These are phyloP conservation scores for Fraxinus dipetala DNA, from an alignment of 305 asterid species.

Conservation along the genomic window DNA sequence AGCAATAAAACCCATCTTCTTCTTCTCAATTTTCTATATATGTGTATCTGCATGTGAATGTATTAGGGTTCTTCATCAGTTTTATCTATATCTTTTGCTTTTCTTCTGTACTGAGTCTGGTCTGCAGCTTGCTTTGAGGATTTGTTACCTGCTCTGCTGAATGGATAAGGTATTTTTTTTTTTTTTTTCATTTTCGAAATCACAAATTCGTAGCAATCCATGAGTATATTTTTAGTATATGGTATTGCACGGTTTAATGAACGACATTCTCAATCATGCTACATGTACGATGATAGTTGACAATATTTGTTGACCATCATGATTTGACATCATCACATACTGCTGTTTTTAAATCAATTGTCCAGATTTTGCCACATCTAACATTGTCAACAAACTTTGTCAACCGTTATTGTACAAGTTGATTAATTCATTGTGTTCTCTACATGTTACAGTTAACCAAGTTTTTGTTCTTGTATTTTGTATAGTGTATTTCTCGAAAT, in stretches of 20 bases:
- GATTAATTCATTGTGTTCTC: neutral
- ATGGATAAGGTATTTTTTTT: neutral
- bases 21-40: neutral
- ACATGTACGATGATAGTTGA: no score
- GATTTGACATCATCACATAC: no score
- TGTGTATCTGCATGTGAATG: neutral
- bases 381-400: no score
- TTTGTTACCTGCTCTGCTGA: neutral
- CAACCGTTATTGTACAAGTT: no score
- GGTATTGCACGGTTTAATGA: neutral
- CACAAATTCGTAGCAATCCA: neutral
- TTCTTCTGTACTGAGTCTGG: neutral
- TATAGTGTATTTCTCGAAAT: neutral
- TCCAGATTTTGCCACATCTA: no score
- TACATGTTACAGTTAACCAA: neutral
- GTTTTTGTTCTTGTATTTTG: neutral
- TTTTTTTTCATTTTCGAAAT: neutral
- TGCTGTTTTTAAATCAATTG: no score
- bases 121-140: neutral
- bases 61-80: neutral
- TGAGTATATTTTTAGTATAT: neutral
- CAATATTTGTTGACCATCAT: no score
- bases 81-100: neutral
- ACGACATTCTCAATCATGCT: neutral
- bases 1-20: neutral